Conservation (phyloP, 306 rosid genomes). For the Lithocarpus polystachyus region DNA sequence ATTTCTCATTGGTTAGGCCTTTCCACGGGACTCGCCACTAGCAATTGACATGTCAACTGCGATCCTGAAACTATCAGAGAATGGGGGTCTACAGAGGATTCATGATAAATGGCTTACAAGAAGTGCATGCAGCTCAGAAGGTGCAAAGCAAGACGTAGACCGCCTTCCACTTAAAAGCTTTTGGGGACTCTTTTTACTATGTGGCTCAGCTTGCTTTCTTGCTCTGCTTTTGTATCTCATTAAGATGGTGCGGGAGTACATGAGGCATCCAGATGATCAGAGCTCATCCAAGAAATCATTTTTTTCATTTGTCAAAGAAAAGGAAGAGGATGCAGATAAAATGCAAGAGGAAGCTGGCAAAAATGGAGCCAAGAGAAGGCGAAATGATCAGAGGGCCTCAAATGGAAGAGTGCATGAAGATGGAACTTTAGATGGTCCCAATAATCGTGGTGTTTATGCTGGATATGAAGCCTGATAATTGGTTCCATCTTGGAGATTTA, state of each 20-base stretch:
- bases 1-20: slow-evolving; percentile 52
- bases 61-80: slow-evolving; percentile 60
- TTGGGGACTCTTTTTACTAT: slow-evolving; percentile 66
- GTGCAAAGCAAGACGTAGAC: slow-evolving; percentile 61
- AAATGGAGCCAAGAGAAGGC: slow-evolving; percentile 48
- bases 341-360: not conserved
- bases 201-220: slow-evolving; percentile 64
- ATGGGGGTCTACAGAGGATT: slow-evolving; percentile 80
- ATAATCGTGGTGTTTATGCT: not conserved
- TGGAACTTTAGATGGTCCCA: not conserved
- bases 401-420: slow-evolving; percentile 26
- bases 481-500: too few relatives aligned
- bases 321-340: slow-evolving; percentile 43
- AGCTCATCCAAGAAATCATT: slow-evolving; percentile 32
- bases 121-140: slow-evolving; percentile 62
- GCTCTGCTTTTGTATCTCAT: slow-evolving; percentile 50
- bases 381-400: slow-evolving; percentile 46
- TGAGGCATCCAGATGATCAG: slow-evolving; percentile 27
- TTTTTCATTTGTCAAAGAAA: slow-evolving; percentile 67
- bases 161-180: slow-evolving; percentile 71
- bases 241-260: slow-evolving; percentile 50
- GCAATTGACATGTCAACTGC: slow-evolving; percentile 87
- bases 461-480: too few relatives aligned
- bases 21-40: slow-evolving; percentile 79
- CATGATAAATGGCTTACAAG: slow-evolving; percentile 89